phyloP scores from a whole-genome alignment of 192 early-diverging fungal species.

The Fimicolochytrium jonesii region DNA sequence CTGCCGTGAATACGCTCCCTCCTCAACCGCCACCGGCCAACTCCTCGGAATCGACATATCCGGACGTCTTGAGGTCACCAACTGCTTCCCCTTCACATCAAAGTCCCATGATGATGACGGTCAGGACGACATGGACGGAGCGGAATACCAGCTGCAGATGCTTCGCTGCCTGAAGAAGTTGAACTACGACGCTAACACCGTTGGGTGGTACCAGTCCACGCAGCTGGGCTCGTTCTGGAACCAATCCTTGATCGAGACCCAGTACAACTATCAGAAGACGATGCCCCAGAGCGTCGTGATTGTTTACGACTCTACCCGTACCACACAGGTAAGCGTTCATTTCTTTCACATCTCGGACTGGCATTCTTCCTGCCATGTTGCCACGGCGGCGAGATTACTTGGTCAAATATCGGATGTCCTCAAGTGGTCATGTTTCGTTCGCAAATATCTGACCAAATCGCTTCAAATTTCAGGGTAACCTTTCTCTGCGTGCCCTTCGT shows the following conservation, averaged over 20 bases:
- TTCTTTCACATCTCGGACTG: too few relatives aligned
- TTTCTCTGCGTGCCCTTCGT: conserved; percentile 82
- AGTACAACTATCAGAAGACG: conserved; percentile 86
- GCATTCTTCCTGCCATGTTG: too few relatives aligned
- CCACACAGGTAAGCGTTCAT: conserved; percentile 62
- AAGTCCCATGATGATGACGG: conserved; percentile 37
- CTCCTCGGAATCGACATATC: conserved; percentile 90
- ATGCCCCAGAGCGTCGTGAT: conserved; percentile 84
- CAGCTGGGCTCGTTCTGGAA: conserved; percentile 86
- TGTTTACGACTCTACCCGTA: conserved; percentile 86
- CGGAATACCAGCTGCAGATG: conserved; percentile 91
- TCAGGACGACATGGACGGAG: conserved; percentile 39
- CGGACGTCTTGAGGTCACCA: conserved; percentile 88
- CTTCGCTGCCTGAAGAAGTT: conserved; percentile 87
- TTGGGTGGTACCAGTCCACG: conserved; percentile 95
- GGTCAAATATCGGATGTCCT: too few relatives aligned
- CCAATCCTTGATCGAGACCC: conserved; percentile 83
- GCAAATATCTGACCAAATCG: background rate
- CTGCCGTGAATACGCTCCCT: conserved; percentile 68
- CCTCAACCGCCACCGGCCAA: conserved; percentile 77
- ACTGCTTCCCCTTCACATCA: conserved; percentile 81
- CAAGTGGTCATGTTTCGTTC: too few relatives aligned
- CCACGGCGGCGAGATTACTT: too few relatives aligned
- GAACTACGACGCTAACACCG: conserved; percentile 94
- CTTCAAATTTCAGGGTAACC: conserved; percentile 60